Conservation (phyloP, 1,284 basidiomycete genomes). For the Heterobasidion parviporum region DNA sequence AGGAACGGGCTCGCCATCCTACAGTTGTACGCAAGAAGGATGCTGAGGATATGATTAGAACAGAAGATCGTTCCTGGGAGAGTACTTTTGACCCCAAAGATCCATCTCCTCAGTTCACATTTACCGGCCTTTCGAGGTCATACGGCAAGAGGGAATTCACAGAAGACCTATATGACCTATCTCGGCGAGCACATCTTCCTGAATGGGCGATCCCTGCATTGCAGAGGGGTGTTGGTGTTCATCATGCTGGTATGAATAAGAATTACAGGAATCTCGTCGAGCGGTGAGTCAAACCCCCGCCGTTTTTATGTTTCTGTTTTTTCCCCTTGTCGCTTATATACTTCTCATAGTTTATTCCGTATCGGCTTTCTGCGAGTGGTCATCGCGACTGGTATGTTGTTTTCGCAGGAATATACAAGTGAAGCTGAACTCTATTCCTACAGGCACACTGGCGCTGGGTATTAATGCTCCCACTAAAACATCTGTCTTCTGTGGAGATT, state of each 20-base stretch:
- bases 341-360: constrained; percentile 41
- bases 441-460: constrained; percentile 61
- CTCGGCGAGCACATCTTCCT: constrained; percentile 26
- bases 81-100: constrained; percentile 48
- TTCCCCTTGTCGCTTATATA: not conserved
- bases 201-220: constrained; percentile 41
- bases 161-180: constrained; percentile 37
- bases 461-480: constrained; percentile 69
- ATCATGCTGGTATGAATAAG: constrained; percentile 65
- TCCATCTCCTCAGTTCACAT: constrained; percentile 52
- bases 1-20: constrained; percentile 33
- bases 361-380: constrained; percentile 54
- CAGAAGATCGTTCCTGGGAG: constrained; percentile 34
- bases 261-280: constrained; percentile 52
- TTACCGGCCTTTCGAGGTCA: constrained; percentile 31
- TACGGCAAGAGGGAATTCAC: constrained; percentile 40
- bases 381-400: constrained; percentile 46
- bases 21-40: constrained; percentile 31
- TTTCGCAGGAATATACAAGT: not conserved
- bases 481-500: constrained; percentile 61
- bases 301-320: no score
- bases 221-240: constrained; percentile 54
- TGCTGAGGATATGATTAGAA: constrained; percentile 20
- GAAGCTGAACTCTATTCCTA: not conserved
- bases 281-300: constrained; percentile 28